Evolutionary conservation across 2,329 filamentous ascomycete genomes (phyloP), one percentile per base, ranked within the genome.

Genomic region (Dactylellina drechsleri): DNA sequence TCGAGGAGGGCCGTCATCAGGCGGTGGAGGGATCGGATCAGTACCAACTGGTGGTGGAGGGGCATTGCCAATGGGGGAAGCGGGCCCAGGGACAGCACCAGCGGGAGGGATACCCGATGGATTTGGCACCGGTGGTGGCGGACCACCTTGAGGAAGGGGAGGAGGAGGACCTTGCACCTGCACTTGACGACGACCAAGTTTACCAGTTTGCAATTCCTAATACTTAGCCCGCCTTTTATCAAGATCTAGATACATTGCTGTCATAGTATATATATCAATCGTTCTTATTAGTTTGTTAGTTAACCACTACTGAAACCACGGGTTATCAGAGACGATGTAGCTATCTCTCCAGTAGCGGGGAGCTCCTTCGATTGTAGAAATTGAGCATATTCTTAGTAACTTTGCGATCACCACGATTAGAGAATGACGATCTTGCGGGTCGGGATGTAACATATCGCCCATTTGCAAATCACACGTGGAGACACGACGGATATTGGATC

Each of bases 81-180:
- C 18, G 6, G 36, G 40, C n/a, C n/a, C 31, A n/a, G 13, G 36
- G 2, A 4, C 7, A 13, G 36, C n/a, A 49, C n/a, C 31, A 18
- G 20, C 23, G 28, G 15, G 28, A 41, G 54, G 54, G 15, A 28
- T 28, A 28, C 26, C 26, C 26, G 54, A 15, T 43, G 54, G 50
- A 15, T 10, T 18, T 2, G 47, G 47, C 3, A n/a, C 13, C 18
- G 50, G 28, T 20, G 26, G 53, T 16, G n/a, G 18, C 20, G n/a
- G 53, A 36, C 6, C 40, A 26, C 26, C 53, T 41, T 26, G 53
- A n/a, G 53, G 53, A n/a, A n/a, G 47, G 18, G 47, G 53, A 26
- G 26, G 36, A 3, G 20, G 26, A 18, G 26, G 53, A 18, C 26
- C 26, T 18, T 1, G 20, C 20, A 61, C 41, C 43, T 36, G 43